phyloP scores from a whole-genome alignment of 176 grass and related monocot species.

The Carex scoparia region DNA sequence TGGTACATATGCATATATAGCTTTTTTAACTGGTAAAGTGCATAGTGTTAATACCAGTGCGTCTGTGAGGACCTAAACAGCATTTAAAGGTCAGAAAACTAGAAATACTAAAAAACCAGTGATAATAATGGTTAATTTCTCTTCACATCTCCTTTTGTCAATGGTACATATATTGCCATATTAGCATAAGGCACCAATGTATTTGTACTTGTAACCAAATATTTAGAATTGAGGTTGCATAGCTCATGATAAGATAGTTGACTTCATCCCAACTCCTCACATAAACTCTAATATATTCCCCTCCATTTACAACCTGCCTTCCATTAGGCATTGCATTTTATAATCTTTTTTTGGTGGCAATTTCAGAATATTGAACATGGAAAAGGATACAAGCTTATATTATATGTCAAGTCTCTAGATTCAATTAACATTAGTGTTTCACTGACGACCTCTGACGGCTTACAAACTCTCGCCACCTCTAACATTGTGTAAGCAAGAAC shows the following conservation, averaged over 20 bases:
- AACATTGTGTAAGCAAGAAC: conserved; percentile 58
- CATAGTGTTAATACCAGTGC: neutral
- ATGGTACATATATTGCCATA: neutral
- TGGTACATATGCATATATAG: conserved; percentile 38
- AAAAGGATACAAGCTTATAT: conserved; percentile 58
- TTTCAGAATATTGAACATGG: conserved; percentile 67
- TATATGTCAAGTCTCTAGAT: conserved; percentile 56
- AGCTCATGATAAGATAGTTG: neutral
- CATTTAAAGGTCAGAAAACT: neutral
- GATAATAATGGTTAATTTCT: neutral
- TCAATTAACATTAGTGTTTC: conserved; percentile 55
- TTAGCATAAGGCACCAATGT: neutral
- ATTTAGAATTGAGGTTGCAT: neutral
- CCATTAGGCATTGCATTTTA: neutral
- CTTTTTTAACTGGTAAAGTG: neutral
- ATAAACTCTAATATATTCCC: neutral
- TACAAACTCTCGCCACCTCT: conserved; percentile 37
- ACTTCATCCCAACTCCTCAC: neutral
- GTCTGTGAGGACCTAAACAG: neutral
- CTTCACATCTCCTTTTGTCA: neutral
- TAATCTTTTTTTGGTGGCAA: conserved; percentile 9
- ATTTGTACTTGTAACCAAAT: neutral
- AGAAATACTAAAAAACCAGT: neutral
- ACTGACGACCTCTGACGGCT: conserved; percentile 70
- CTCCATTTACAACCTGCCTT: neutral